Percentiles rank a stretch among this genome's conserved stretches.
phyloP scores from a whole-genome alignment of 2,329 filamentous ascomycete genomes.

The Monosporascus sp. region DNA sequence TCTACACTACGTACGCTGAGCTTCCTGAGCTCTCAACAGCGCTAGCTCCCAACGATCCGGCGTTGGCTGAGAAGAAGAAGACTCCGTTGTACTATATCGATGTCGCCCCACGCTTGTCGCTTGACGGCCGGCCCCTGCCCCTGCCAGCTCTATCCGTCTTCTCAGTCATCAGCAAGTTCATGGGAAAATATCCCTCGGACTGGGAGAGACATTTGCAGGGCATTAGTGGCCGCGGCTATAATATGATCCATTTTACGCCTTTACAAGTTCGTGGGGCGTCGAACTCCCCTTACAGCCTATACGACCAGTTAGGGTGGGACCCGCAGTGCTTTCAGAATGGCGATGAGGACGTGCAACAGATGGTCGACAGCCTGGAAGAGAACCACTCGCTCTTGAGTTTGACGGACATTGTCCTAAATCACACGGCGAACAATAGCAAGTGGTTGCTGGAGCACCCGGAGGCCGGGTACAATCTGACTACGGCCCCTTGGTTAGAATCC shows the following conservation, averaged over 20 bases:
- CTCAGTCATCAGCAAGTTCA: conserved; percentile 95
- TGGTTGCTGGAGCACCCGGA: conserved; percentile 96
- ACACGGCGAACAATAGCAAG: conserved; percentile 90
- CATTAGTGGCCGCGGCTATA: conserved; percentile 89
- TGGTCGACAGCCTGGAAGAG: conserved; percentile 77
- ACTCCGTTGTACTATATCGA: conserved; percentile 88
- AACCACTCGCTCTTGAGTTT: conserved; percentile 80
- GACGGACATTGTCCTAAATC: conserved; percentile 97
- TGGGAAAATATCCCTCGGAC: conserved; percentile 84
- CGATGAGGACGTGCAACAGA: conserved; percentile 70
- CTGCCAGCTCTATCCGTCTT: conserved; percentile 86
- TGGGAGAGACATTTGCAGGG: conserved; percentile 87
- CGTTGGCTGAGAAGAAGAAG: conserved; percentile 51
- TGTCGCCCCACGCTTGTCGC: conserved; percentile 73
- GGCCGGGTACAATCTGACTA: conserved; percentile 88
- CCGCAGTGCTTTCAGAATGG: conserved; percentile 75
- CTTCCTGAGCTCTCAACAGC: conserved; percentile 70
- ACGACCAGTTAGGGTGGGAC: conserved; percentile 87
- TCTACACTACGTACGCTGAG: conserved; percentile 88
- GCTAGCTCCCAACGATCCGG: conserved; percentile 38
- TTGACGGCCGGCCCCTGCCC: conserved; percentile 71
- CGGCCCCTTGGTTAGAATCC: conserved; percentile 71
- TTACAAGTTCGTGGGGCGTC: conserved; percentile 83
- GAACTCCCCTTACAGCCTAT: conserved; percentile 96
- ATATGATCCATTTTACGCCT: conserved; percentile 98